A percentile compares a stretch with the other conserved stretches of the same genome.
Conservation (phyloP, 2,329 filamentous ascomycete species). For the Tolypocladium ovalisporum region DNA sequence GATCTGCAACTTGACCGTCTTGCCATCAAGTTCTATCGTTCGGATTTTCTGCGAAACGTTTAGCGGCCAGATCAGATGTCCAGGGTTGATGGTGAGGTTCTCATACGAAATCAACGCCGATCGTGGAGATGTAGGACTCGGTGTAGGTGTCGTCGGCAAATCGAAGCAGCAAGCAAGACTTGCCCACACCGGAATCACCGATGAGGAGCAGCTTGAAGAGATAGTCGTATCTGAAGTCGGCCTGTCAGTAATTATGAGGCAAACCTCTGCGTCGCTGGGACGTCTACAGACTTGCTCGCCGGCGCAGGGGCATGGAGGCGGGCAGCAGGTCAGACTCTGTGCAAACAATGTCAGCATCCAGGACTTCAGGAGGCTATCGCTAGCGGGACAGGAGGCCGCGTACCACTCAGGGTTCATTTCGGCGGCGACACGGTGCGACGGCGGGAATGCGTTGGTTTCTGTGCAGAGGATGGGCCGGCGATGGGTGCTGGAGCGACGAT, state of each 20-base stretch:
- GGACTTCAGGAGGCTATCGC: slow-evolving; percentile 18
- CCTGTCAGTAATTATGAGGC: slow-evolving; percentile 9
- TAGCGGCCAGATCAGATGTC: slow-evolving; percentile 2
- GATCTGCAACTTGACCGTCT: slow-evolving; percentile 99
- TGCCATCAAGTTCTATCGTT: slow-evolving; percentile 98
- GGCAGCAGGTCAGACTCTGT: slow-evolving; percentile 11
- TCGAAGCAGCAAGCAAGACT: slow-evolving; percentile 95
- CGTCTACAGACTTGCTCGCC: slow-evolving; percentile 1
- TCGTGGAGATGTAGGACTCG: slow-evolving; percentile 99
- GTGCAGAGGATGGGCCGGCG: not conserved
- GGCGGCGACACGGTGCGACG: slow-evolving; percentile 18
- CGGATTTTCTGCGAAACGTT: slow-evolving; percentile 74
- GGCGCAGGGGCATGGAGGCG: not conserved
- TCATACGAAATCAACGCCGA: slow-evolving; percentile 96
- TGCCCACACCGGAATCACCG: slow-evolving; percentile 99
- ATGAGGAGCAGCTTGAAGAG: slow-evolving; percentile 99
- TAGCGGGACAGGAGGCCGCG: slow-evolving; percentile 28
- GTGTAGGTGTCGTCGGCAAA: slow-evolving; percentile 99
- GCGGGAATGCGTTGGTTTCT: not conserved
- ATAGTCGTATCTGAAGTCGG: slow-evolving; percentile 83
- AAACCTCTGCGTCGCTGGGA: not conserved
- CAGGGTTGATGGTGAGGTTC: not conserved
- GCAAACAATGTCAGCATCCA: slow-evolving; percentile 12
- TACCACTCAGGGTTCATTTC: slow-evolving; percentile 92
- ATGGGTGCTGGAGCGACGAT: slow-evolving; percentile 6